A percentile compares a stretch with the other conserved stretches of the same genome.
Evolutionary conservation across 1,284 basidiomycete genomes (phyloP).

Genomic region (Leccinum huronense): DNA sequence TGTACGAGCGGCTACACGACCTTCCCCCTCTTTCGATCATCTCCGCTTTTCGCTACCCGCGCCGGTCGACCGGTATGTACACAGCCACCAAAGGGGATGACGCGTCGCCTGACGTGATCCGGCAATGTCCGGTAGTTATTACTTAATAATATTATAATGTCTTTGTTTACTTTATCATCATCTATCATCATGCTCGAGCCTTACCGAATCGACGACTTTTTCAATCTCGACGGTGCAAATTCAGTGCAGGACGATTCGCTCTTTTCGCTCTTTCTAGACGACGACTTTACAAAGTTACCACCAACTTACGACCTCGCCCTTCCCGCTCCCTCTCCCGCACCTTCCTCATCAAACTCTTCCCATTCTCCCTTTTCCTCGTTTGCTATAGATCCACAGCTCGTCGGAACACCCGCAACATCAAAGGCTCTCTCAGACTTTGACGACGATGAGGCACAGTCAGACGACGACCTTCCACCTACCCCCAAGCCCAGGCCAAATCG

Average conservation of each 20-base stretch:
- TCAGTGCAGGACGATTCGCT: constrained; percentile 37
- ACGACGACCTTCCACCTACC: constrained; percentile 21
- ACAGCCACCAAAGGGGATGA: no score
- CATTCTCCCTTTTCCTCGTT: constrained; percentile 31
- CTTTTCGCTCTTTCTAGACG: constrained; percentile 43
- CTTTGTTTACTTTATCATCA: not conserved
- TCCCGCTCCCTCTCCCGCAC: constrained; percentile 12
- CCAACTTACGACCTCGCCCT: constrained; percentile 43
- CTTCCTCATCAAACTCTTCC: constrained; percentile 23
- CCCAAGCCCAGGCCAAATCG: constrained; percentile 47
- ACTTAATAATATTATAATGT: not conserved
- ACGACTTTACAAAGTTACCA: constrained; percentile 43
- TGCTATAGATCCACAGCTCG: constrained; percentile 56
- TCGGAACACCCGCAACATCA: constrained; percentile 44
- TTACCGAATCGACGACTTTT: constrained; percentile 46
- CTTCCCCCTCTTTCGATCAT: no score
- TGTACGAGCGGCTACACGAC: no score
- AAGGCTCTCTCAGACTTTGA: constrained; percentile 37
- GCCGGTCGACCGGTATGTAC: no score
- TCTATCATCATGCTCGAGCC: constrained; percentile 21
- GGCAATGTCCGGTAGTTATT: not conserved
- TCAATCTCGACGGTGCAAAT: constrained; percentile 48
- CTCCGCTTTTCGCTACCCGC: no score
- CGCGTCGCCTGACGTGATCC: no score
- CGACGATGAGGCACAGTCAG: constrained; percentile 27